Conservation (phyloP, 345 rosid species). For the Lumnitzera littorea region DNA sequence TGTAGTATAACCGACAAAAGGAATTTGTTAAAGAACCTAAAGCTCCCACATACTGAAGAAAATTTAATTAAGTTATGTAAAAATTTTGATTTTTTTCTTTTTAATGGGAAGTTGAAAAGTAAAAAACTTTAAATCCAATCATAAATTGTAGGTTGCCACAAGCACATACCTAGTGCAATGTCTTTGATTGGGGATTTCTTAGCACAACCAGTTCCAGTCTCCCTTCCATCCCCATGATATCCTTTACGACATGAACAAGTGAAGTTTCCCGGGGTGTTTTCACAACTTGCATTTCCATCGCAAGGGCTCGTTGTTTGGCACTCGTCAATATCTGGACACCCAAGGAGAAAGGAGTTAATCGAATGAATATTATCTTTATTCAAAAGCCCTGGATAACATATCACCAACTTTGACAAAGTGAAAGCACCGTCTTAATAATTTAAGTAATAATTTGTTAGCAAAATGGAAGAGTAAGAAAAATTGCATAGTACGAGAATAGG, state of each 20-base stretch:
- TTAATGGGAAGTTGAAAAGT: too few relatives aligned
- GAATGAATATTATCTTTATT: constrained; percentile 3
- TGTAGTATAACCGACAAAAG: too few relatives aligned
- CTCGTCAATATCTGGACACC: constrained; percentile 20
- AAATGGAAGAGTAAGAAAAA: too few relatives aligned
- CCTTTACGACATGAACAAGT: constrained; percentile 25
- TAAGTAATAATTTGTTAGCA: too few relatives aligned
- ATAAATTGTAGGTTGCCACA: not conserved
- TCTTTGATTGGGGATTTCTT: not conserved
- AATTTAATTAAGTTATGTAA: too few relatives aligned
- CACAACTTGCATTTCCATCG: fast-evolving
- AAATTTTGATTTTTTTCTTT: too few relatives aligned
- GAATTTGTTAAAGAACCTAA: too few relatives aligned
- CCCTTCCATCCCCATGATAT: constrained; percentile 19
- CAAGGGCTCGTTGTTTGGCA: constrained; percentile 9
- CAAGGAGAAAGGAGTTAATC: not conserved
- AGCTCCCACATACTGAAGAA: too few relatives aligned
- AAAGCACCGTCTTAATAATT: too few relatives aligned
- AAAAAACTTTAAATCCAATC: not conserved
- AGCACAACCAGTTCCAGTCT: constrained; percentile 3
- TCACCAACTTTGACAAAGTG: too few relatives aligned
- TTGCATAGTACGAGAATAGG: too few relatives aligned
- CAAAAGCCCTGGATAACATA: too few relatives aligned
- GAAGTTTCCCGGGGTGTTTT: constrained; percentile 11
- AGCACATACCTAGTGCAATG: constrained; percentile 9